A percentile compares a stretch with the other conserved stretches of the same genome.
phyloP scores from a whole-genome alignment of 352 stramenopile genomes.

The Pythium brassicae region DNA sequence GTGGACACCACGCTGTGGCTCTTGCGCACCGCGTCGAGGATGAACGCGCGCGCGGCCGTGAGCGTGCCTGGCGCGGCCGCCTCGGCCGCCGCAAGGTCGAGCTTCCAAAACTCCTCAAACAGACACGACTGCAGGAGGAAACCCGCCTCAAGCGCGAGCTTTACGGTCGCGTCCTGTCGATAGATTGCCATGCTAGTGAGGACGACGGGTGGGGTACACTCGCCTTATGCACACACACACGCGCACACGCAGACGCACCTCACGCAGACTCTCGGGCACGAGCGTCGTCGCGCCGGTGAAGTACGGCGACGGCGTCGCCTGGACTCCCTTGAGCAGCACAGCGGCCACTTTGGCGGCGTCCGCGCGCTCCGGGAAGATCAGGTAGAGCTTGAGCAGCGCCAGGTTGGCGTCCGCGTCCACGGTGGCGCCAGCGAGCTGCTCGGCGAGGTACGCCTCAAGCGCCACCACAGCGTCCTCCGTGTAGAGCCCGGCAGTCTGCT shows the following conservation, averaged over 20 bases:
- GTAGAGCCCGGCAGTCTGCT: slow-evolving; percentile 45
- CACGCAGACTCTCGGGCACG: slow-evolving; percentile 59
- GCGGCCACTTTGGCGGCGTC: slow-evolving; percentile 61
- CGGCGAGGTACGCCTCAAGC: slow-evolving; percentile 67
- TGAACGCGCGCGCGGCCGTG: slow-evolving; percentile 74
- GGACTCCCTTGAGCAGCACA: slow-evolving; percentile 71
- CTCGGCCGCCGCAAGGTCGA: slow-evolving; percentile 52
- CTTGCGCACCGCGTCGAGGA: slow-evolving; percentile 59
- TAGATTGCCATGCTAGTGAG: too few relatives aligned
- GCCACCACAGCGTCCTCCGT: slow-evolving; percentile 38
- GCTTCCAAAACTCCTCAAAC: slow-evolving; percentile 83
- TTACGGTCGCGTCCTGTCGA: slow-evolving; percentile 62
- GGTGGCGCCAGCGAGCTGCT: slow-evolving; percentile 58
- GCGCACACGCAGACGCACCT: slow-evolving; percentile 27
- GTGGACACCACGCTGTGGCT: slow-evolving; percentile 68
- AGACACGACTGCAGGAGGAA: slow-evolving; percentile 75
- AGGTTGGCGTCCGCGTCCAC: slow-evolving; percentile 78
- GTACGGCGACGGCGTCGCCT: slow-evolving; percentile 61
- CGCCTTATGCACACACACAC: not conserved
- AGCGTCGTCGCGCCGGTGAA: slow-evolving; percentile 73
- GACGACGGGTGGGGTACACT: too few relatives aligned
- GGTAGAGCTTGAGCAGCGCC: slow-evolving; percentile 81
- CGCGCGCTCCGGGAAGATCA: slow-evolving; percentile 53
- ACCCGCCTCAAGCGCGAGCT: slow-evolving; percentile 44
- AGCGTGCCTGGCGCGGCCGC: slow-evolving; percentile 62